Base-by-base conservation (phyloP, 2,329 filamentous ascomycete species). In the Penicillium sp. region DNA sequence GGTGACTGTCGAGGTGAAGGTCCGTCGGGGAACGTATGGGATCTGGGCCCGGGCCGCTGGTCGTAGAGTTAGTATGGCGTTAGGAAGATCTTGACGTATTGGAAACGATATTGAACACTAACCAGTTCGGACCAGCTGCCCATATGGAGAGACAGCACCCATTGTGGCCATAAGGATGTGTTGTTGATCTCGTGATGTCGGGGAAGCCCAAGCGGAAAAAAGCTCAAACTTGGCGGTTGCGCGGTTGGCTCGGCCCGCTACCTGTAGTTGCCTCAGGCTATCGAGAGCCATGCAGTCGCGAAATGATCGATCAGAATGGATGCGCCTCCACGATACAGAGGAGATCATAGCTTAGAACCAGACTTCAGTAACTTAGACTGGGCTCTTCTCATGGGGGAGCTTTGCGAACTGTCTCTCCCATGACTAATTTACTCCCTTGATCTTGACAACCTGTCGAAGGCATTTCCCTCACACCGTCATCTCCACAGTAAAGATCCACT, bases 111-210 rank as follows among this genome's bases (percentile, higher is more conserved):
- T 8, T 45, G 13, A 30, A 37, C 25, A 64, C 68, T 60, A 70
- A 79, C 77, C 74, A 63, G 76, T 68, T 63, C 75, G 75, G 64
- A 75, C 60, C 60, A 79, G 66, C 65, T 75, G 76, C 67, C 76
- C 73, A 59, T 74, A 76, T 22, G 71, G 72, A 67, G 74, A 70
- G 49, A 76, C 60, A 65, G 71, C 69, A 64, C 72, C 75, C 69
- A 78, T 75, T 70, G 75, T 73, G 68, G 76, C 76, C 76, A 76
- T 78, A 61, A 58, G 52, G 61, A 65, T 63, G 66, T 59, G 62
- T 53, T 58, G 58, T 64, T 66, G 65, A 58, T 55, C 42, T 48
- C 13, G 16, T 37, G 33, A 35, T 48, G 42, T 48, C 53, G 53
- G 60, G 60, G 61, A 59, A 60, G 53, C 54, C 48, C 40, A 46